Evolutionary conservation across 169 alveolate genomes (phyloP).

Genomic region (Nephromyces sp.): DNA sequence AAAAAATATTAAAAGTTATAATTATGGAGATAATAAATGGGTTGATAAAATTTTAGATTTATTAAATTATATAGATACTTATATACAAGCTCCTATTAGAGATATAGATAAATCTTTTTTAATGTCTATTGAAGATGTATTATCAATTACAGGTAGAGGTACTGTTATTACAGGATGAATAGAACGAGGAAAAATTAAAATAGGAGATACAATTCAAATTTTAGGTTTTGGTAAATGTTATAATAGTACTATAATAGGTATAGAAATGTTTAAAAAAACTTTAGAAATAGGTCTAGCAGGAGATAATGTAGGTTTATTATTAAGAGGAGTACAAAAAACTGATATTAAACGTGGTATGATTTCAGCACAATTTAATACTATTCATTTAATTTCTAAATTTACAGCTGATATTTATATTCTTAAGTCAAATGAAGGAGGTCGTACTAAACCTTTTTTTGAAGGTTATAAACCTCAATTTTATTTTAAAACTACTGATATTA

Average conservation of each 20-base stretch:
- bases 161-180: slow-evolving; percentile 85
- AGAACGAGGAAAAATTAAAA: slow-evolving; percentile 80
- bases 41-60: neutral
- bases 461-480: slow-evolving; percentile 51
- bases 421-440: slow-evolving; percentile 86
- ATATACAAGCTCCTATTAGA: slow-evolving; percentile 1
- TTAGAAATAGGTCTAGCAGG: slow-evolving; percentile 87
- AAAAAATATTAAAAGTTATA: neutral
- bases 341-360: slow-evolving; percentile 76
- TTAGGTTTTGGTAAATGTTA: slow-evolving; percentile 58
- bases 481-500: slow-evolving; percentile 41
- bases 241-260: slow-evolving; percentile 53
- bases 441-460: slow-evolving; percentile 51
- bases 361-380: slow-evolving; percentile 69
- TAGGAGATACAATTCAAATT: slow-evolving; percentile 79
- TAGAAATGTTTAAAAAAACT: slow-evolving; percentile 83
- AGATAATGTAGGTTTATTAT: slow-evolving; percentile 85
- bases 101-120: slow-evolving; percentile 21
- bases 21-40: neutral
- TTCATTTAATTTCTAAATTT: slow-evolving; percentile 66
- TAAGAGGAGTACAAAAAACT: slow-evolving; percentile 63
- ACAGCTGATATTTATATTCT: slow-evolving; percentile 79
- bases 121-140: slow-evolving; percentile 44
- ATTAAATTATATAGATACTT: neutral
- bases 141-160: slow-evolving; percentile 50